Base-by-base conservation (phyloP, 2,329 filamentous ascomycete species). In the Phaeosphaeria sp. region DNA sequence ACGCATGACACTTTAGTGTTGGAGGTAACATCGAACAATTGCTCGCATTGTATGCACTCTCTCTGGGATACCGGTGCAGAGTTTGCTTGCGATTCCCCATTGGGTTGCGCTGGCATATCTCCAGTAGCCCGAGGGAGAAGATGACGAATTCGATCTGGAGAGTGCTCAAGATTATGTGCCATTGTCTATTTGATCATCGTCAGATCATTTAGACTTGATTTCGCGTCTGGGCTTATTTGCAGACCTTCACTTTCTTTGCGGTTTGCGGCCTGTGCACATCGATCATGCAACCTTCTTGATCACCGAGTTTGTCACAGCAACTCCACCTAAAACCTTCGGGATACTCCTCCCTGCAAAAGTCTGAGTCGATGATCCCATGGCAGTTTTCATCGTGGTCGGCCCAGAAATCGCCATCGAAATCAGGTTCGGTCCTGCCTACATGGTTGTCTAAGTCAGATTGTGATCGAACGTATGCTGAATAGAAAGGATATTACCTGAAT, bases 401-500 rank as follows among this genome's bases (percentile, higher is more conserved):
- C 47, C 47, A 55, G 21, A 51, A 55, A 11, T 47, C 53, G 6
- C 36, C 36, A 10, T 51, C 47, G 3, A 18, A 22, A 11, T 50
- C 47, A n/a, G 42, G 39, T n/a, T 51, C 41, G 15, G 20, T 36
- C 6, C 23, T 25, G 21, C 50, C 50, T 52, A 18, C 36, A n/a
- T 2, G 25, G 22, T 46, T 46, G 17, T 13, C 5, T 11, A 18
- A 9, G 15, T 48, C 22, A 33, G n/a, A 17, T 18, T 11, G n/a
- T 11, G 21, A 33, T 15, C 13, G n/a, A 13, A 2, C 6, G 6
- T 13, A 20, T 1, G n/a, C 10, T 36, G n/a, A 27, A 27, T 9
- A 21, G 18, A n/a, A 11, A 10, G 36, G n/a, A 5, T 17, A 17
- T 49, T 59, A 64, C 66, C 55, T 15, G 50, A 46, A 59, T 70